Evolutionary conservation across 2,329 filamentous ascomycete genomes (phyloP), one percentile per base, ranked within the genome.

Genomic region (Fusarium floridanum): DNA sequence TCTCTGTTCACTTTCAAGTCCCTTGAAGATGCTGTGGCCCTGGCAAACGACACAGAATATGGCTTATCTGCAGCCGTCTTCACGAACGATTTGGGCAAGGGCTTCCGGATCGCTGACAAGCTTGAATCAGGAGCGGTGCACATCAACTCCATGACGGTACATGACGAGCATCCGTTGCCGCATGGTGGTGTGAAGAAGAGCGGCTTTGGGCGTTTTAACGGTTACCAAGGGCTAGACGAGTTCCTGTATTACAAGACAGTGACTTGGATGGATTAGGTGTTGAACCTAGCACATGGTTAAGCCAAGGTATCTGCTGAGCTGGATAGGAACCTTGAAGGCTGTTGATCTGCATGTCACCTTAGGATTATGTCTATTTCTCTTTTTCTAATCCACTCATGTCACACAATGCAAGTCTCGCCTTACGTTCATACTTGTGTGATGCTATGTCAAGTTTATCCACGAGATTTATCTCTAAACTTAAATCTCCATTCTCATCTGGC

Each of bases 41-140:
- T 95, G 22, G 93, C 93, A 9, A 96, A 96, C 78, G 92, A 95
- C 76, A 94, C 92, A 3, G 91, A 94, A 64, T 95, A 94, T 79
- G 94, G 94, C 2, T 88, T 96, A 2, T 86, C 86, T 3, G 87
- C 89, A 4, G 88, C 93, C 0, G 88, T 96, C 1, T 95, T 94
- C 80, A 94, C 93, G 0, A 84, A 87, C 76, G 90, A 93, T 78
- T 81, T 95, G 67, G 81, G 85, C 55, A 83, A 84, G 17, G 91
- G 86, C 0, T 78, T 93, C 70, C 83, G 86, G 6, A 80, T 92
- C 12, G 90, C 91, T 4, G 87, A 83, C 75, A 83, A 85, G 61
- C 88, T 92, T 64, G 89, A 95, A 79, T 87, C 88, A 43, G 93
- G 90, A 4, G 87, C 88, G 4, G 88, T 90, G 43, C 90, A 92